These are phyloP conservation scores for Penicillium nucicola DNA, from an alignment of 495 filamentous ascomycete genomes.

Conservation along the genomic window DNA sequence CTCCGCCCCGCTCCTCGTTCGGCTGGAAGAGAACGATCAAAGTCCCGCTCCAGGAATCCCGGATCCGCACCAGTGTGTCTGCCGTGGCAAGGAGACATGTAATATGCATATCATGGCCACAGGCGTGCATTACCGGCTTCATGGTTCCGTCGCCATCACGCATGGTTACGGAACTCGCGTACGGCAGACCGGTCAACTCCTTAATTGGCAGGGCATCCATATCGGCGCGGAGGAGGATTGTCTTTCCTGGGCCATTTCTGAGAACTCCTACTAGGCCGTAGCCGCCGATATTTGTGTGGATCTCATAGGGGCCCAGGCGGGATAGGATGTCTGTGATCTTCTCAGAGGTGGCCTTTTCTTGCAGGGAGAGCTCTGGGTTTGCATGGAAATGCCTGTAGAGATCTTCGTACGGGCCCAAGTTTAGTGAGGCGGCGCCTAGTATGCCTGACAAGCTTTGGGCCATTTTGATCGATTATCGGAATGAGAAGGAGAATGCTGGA, in stretches of 20 bases:
- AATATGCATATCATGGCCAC: conserved; percentile 57
- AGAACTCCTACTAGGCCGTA: conserved; percentile 46
- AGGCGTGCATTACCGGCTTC: conserved; percentile 55
- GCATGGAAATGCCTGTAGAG: conserved; percentile 56
- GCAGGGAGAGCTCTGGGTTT: conserved; percentile 54
- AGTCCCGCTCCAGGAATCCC: conserved; percentile 45
- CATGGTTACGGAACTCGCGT: conserved; percentile 44
- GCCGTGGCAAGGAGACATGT: conserved; percentile 51
- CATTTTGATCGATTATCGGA: conserved; percentile 14
- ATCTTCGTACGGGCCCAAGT: conserved; percentile 43
- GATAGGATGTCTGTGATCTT: conserved; percentile 35
- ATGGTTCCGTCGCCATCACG: conserved; percentile 36
- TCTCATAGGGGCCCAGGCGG: conserved; percentile 29
- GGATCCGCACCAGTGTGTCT: conserved; percentile 31
- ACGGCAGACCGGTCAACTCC: conserved; percentile 48
- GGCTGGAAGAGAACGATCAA: conserved; percentile 55
- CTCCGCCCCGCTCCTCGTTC: conserved; percentile 48
- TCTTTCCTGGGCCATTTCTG: conserved; percentile 45
- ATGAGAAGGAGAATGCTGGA: too few species aligned
- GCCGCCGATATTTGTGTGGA: conserved; percentile 47
- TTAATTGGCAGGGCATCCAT: conserved; percentile 53
- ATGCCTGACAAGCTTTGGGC: conserved; percentile 20
- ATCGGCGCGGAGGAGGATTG: conserved; percentile 51
- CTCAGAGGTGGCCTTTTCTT: conserved; percentile 47
- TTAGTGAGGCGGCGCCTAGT: conserved; percentile 13